Conservation (phyloP, 1,139 yeast genomes). For the Yamadazyma dushanensis region DNA sequence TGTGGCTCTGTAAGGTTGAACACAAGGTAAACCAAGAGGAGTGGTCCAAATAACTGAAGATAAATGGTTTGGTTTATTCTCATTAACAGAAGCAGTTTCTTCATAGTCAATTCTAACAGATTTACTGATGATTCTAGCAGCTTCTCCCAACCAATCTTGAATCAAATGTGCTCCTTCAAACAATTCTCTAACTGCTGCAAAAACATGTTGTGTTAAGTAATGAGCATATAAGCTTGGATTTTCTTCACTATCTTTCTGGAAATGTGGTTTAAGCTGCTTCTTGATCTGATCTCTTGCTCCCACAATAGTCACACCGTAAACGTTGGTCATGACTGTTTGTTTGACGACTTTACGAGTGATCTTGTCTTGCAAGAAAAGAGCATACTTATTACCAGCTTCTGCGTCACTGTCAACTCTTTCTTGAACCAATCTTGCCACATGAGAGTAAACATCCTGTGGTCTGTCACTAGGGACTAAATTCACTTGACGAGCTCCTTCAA, state of each 20-base stretch:
- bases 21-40: conserved; percentile 90
- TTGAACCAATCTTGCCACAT: conserved; percentile 75
- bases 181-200: conserved; percentile 79
- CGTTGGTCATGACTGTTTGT: conserved; percentile 98
- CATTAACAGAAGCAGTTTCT: conserved; percentile 23
- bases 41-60: conserved; percentile 97
- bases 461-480: conserved; percentile 77
- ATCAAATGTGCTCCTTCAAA: conserved; percentile 92
- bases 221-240: conserved; percentile 49
- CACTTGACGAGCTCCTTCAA: conserved; percentile 92
- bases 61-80: conserved; percentile 60
- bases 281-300: conserved; percentile 91
- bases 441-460: conserved; percentile 90
- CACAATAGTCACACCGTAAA: conserved; percentile 92
- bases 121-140: conserved; percentile 79
- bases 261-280: conserved; percentile 54
- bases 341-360: conserved; percentile 87
- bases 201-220: conserved; percentile 77
- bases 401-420: conserved; percentile 62
- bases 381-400: conserved; percentile 52
- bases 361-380: conserved; percentile 55
- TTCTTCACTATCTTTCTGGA: conserved; percentile 44
- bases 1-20: conserved; percentile 85
- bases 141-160: conserved; percentile 93
- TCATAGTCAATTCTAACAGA: conserved; percentile 68